These are phyloP conservation scores for Colletotrichum endophyticum DNA, from an alignment of 2,329 filamentous ascomycete genomes.

Conservation along the genomic window DNA sequence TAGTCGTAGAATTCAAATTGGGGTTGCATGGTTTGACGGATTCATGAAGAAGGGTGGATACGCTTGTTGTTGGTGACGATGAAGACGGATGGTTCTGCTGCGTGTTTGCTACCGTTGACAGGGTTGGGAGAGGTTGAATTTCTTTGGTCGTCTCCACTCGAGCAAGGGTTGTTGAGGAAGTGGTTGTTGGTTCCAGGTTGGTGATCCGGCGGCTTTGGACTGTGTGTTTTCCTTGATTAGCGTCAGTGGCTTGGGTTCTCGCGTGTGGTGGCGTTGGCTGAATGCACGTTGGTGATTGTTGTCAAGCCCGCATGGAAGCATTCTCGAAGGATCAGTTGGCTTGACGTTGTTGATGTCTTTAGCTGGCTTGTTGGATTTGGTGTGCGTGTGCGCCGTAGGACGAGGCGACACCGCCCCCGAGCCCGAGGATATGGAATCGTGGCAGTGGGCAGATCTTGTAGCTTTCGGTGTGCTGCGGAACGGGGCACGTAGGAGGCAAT, in stretches of 20 bases:
- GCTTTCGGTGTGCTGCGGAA: not conserved
- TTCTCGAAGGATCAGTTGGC: not conserved
- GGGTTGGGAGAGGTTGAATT: not conserved
- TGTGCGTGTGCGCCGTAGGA: not conserved
- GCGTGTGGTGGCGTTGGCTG: not conserved
- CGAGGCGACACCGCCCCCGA: not conserved
- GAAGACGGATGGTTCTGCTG: not conserved
- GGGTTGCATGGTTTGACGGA: not conserved
- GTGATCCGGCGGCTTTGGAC: not conserved
- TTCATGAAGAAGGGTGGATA: not conserved
- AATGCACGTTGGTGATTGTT: not conserved
- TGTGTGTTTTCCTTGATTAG: not conserved
- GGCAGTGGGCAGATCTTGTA: not conserved
- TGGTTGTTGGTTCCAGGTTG: not conserved
- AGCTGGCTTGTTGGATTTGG: not conserved
- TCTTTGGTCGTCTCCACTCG: not conserved
- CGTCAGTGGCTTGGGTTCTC: not conserved
- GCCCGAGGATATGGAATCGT: not conserved
- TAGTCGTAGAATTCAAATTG: not conserved
- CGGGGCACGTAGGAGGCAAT: not conserved
- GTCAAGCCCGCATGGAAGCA: not conserved
- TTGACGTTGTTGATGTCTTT: not conserved
- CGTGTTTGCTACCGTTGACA: constrained; percentile 3
- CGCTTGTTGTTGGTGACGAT: not conserved
- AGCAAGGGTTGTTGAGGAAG: not conserved